Evolutionary conservation across 345 rosid genomes (phyloP).

Genomic region (Acer campestre): DNA sequence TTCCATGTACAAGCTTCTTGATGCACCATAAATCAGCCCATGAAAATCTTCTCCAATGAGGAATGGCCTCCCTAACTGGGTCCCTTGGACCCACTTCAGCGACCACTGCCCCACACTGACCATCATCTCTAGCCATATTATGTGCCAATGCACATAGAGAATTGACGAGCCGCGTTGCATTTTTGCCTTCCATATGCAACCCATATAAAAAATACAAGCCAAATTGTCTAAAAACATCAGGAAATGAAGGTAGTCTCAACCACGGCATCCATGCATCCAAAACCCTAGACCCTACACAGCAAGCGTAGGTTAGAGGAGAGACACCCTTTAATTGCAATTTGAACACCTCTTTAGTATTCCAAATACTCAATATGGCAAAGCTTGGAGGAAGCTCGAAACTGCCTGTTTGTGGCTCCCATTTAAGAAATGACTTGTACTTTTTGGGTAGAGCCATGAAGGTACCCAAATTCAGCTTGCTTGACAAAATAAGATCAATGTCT

Average conservation of each 20-base stretch:
- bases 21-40: slow-evolving; percentile 76
- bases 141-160: slow-evolving; percentile 61
- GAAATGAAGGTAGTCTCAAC: slow-evolving; percentile 69
- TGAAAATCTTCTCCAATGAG: slow-evolving; percentile 72
- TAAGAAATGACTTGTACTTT: slow-evolving; percentile 13
- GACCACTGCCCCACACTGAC: slow-evolving; percentile 62
- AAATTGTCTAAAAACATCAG: slow-evolving; percentile 61
- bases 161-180: slow-evolving; percentile 52
- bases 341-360: slow-evolving; percentile 79
- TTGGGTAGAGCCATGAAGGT: slow-evolving; percentile 67
- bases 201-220: slow-evolving; percentile 70
- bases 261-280: slow-evolving; percentile 75
- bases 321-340: slow-evolving; percentile 62
- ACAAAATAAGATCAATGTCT: slow-evolving; percentile 52
- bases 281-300: slow-evolving; percentile 56
- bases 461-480: slow-evolving; percentile 53
- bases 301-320: slow-evolving; percentile 41
- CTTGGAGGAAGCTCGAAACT: slow-evolving; percentile 32
- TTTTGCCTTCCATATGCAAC: slow-evolving; percentile 62
- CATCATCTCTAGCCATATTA: slow-evolving; percentile 62
- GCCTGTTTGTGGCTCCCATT: slow-evolving; percentile 40
- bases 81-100: slow-evolving; percentile 65
- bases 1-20: slow-evolving; percentile 40
- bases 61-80: slow-evolving; percentile 52
- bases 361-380: slow-evolving; percentile 62